Conservation (phyloP, 768 basidiomycete species). For the Lentinula edodes region DNA sequence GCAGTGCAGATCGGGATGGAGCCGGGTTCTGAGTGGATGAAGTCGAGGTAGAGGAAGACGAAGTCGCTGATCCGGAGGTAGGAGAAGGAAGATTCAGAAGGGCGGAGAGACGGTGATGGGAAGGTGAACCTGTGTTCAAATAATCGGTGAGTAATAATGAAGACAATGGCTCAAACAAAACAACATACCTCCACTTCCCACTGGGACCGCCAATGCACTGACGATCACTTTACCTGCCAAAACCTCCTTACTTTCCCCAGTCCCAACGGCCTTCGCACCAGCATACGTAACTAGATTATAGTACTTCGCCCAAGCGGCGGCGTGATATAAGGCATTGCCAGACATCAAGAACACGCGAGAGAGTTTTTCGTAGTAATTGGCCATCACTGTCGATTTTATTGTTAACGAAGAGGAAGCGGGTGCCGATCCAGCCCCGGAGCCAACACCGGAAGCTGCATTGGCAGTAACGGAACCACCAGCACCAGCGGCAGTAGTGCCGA, state of each 20-base stretch:
- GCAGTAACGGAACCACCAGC: too few species aligned
- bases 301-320: constrained; percentile 91
- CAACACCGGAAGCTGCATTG: too few species aligned
- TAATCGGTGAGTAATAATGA: neutral
- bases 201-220: constrained; percentile 89
- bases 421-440: neutral
- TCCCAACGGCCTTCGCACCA: constrained; percentile 48
- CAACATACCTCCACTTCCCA: constrained; percentile 36
- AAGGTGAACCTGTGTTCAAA: neutral
- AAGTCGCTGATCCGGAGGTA: neutral
- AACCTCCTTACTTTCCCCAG: constrained; percentile 71
- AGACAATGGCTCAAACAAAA: neutral
- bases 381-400: constrained; percentile 81
- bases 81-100: constrained; percentile 64
- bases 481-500: too few species aligned
- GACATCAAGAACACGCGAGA: constrained; percentile 96
- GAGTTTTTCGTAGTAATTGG: constrained; percentile 97
- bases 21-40: constrained; percentile 22
- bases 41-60: neutral
- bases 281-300: constrained; percentile 66
- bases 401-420: neutral
- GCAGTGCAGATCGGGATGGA: constrained; percentile 81
- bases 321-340: constrained; percentile 92
- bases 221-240: constrained; percentile 90
- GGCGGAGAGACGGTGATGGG: constrained; percentile 69